Evolutionary conservation across 768 basidiomycete species (phyloP).

Genomic region (Suillus occidentalis): DNA sequence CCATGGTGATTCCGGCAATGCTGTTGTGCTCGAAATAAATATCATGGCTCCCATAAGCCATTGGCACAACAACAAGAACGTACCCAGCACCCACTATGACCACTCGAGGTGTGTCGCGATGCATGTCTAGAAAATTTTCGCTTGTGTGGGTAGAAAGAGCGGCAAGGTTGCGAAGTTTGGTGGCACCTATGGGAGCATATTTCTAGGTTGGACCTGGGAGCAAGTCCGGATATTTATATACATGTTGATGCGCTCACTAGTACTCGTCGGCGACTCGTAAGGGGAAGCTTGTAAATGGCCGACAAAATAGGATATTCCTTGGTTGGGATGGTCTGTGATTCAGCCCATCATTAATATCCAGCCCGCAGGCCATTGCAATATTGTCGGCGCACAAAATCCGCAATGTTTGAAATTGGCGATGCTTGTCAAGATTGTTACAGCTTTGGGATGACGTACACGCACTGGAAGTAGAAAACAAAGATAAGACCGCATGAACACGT

Average conservation of each 20-base stretch:
- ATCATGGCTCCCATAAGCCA: background rate
- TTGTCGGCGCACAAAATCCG: background rate
- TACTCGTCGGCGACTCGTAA: too few relatives aligned
- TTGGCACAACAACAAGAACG: background rate
- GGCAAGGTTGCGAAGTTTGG: background rate
- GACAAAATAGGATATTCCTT: background rate
- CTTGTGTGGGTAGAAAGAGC: background rate
- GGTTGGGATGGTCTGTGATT: background rate
- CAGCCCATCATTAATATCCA: background rate
- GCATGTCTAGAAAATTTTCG: background rate
- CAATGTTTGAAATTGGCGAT: background rate
- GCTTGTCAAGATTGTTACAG: background rate
- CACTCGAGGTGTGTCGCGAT: conserved; percentile 34
- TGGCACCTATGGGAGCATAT: background rate
- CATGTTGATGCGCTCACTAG: too few relatives aligned
- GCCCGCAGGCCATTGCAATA: too few relatives aligned
- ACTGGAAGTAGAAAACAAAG: background rate
- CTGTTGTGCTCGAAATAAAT: conserved; percentile 24
- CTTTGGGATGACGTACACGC: background rate
- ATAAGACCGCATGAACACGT: background rate
- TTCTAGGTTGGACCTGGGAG: background rate
- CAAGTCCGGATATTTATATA: background rate
- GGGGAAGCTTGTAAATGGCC: background rate
- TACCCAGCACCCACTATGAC: conserved; percentile 55
- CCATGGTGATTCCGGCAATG: conserved; percentile 48